phyloP scores from a whole-genome alignment of 2,329 filamentous ascomycete species.

The Pseudopyrenochaeta lycopersici region DNA sequence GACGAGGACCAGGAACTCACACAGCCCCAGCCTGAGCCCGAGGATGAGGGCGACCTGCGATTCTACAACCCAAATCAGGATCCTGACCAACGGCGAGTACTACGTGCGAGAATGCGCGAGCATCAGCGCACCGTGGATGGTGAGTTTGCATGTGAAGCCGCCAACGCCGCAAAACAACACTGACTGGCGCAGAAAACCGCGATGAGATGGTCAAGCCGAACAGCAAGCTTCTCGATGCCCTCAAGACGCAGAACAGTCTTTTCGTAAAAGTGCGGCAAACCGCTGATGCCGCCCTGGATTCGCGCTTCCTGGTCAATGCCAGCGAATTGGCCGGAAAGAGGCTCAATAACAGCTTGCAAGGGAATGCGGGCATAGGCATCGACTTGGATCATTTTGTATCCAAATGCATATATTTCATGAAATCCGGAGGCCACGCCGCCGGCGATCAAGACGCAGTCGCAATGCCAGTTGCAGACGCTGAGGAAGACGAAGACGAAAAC shows the following conservation, averaged over 20 bases:
- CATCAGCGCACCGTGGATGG: constrained; percentile 70
- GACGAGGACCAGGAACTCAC: constrained; percentile 12
- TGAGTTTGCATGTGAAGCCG: not conserved
- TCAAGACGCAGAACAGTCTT: constrained; percentile 72
- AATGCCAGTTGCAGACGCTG: constrained; percentile 61
- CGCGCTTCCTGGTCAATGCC: constrained; percentile 81
- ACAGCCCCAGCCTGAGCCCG: constrained; percentile 6
- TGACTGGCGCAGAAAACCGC: constrained; percentile 68
- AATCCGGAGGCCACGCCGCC: constrained; percentile 60
- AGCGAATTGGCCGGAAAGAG: constrained; percentile 84
- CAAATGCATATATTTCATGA: constrained; percentile 90
- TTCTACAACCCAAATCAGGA: constrained; percentile 87
- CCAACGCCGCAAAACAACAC: constrained; percentile 1
- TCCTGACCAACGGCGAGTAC: constrained; percentile 72
- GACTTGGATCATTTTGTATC: constrained; percentile 92
- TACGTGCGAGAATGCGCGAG: constrained; percentile 75
- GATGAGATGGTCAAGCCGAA: constrained; percentile 74
- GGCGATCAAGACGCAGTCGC: constrained; percentile 63
- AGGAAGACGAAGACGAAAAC: constrained; percentile 68
- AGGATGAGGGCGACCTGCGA: constrained; percentile 18
- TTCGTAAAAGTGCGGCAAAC: constrained; percentile 82
- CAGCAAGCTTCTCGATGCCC: constrained; percentile 71
- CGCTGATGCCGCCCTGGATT: constrained; percentile 88
- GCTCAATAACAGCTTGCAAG: constrained; percentile 76
- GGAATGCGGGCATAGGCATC: constrained; percentile 76